Evolutionary conservation across 805 yeast genomes (phyloP), one percentile per base, ranked within the genome.

Genomic region (Yarrowia alimentaria): DNA sequence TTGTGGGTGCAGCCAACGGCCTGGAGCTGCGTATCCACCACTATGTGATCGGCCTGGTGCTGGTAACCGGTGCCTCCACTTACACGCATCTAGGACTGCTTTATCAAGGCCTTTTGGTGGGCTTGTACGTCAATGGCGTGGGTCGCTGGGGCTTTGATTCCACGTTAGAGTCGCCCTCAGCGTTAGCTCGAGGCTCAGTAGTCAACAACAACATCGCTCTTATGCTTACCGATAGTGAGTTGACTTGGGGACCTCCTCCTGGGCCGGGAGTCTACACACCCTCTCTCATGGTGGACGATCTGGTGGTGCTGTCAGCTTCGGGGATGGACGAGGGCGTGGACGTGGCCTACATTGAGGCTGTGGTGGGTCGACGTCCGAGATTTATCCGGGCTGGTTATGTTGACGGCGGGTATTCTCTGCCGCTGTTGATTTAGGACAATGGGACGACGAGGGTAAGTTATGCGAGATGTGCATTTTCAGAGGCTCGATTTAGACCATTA

Each of bases 141-240:
- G 79, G 94, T 0, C 71, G 94, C 52, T 91, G 99, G 99, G 97
- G 93, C 52, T 81, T 85, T 60, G 97, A 94, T 2, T 81, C 96
- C 11, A 79, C 91, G 6, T 22, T 43, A 11, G 50, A 43, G 9
- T 43, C 50, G 3, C 30, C 26, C 17, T 21, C 37, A 29, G 37
- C 50, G 20, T 30, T 43, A 21, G 50, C 50, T 43, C 50, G 50
- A 29, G 50, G 50, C 14, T 43, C 50, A 5, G 30, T 31, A 16
- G 30, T 43, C 22, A 43, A 30, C 50, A 16, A 30, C 28, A 17
- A 43, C 28, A 31, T 43, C 24, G 37, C 14, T 6, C 37, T 43
- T 30, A 30, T 22, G 28, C 22, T 43, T 17, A 17, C 14, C 6
- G 37, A 43, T 11, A 10, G 18, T 4, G 47, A 40, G 47, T 25